Evolutionary conservation across 805 yeast genomes (phyloP).

Genomic region (Citeromyces nyonsensis): DNA sequence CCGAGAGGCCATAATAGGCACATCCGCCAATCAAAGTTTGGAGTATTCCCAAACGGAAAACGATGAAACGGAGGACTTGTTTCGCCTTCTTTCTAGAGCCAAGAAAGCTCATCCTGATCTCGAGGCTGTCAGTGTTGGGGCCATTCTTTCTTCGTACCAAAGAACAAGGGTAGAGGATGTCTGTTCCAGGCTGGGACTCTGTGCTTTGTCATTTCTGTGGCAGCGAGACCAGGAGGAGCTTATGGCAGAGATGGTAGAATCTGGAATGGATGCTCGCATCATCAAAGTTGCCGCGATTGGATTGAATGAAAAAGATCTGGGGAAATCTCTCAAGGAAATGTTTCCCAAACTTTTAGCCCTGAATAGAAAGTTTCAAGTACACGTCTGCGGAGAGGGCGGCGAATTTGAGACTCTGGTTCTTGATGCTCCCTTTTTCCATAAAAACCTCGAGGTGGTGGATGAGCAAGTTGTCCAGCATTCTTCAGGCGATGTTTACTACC

Average conservation of each 20-base stretch:
- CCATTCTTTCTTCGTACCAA: constrained; percentile 90
- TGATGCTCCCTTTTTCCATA: constrained; percentile 73
- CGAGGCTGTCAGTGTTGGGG: constrained; percentile 88
- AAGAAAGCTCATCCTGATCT: constrained; percentile 46
- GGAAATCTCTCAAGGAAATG: constrained; percentile 46
- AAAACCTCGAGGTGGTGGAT: constrained; percentile 24
- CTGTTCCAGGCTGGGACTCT: constrained; percentile 56
- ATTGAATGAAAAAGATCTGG: constrained; percentile 48
- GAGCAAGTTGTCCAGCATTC: constrained; percentile 26
- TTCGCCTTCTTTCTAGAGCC: constrained; percentile 31
- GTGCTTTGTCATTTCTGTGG: constrained; percentile 74
- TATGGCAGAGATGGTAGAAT: constrained; percentile 66
- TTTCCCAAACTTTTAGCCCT: constrained; percentile 41
- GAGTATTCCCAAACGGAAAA: constrained; percentile 54
- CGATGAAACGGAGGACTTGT: constrained; percentile 86
- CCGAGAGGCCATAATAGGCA: constrained; percentile 47
- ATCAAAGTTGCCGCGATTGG: constrained; percentile 94
- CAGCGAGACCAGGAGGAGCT: constrained; percentile 70
- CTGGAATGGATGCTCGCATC: constrained; percentile 61
- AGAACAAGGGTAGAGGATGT: constrained; percentile 88
- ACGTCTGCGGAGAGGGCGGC: constrained; percentile 98
- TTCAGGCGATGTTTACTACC: constrained; percentile 57
- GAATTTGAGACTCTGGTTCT: constrained; percentile 90
- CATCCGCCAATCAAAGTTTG: constrained; percentile 44
- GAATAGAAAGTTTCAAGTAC: constrained; percentile 61